Conservation (phyloP, 768 basidiomycete species). For the Lactarius hatsudake region DNA sequence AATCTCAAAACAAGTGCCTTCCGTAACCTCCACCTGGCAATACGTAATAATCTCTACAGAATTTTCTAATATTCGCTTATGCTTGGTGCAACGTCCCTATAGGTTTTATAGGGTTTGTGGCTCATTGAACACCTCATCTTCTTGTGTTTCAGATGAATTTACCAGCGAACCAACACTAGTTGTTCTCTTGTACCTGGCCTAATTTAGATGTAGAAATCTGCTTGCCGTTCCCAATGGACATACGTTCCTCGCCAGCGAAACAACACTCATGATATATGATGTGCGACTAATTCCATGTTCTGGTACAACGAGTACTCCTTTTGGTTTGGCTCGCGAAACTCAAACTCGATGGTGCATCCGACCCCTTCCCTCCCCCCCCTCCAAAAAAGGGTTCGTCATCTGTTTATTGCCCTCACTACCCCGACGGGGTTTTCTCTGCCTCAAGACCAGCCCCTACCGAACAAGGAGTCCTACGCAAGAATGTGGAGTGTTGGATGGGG, state of each 20-base stretch:
- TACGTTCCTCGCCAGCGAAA: not conserved
- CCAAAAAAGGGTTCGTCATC: not conserved
- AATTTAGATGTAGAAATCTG: too few species aligned
- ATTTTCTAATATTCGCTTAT: too few species aligned
- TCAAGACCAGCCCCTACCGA: not conserved
- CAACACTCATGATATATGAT: too few species aligned
- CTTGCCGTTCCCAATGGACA: too few species aligned
- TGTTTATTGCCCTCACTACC: not conserved
- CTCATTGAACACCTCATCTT: not conserved
- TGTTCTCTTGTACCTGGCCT: too few species aligned
- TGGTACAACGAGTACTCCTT: too few species aligned
- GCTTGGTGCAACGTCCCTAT: too few species aligned
- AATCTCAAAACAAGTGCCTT: not conserved
- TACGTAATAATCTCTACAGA: not conserved
- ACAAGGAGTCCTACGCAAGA: not conserved
- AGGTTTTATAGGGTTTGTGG: not conserved
- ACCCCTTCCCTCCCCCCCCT: too few species aligned
- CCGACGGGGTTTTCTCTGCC: too few species aligned
- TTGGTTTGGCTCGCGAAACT: not conserved
- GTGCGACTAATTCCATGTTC: too few species aligned
- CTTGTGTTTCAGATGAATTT: not conserved
- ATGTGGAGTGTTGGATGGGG: not conserved
- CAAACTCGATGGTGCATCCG: too few species aligned
- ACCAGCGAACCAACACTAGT: not conserved
- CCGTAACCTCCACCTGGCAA: not conserved